A percentile compares a stretch with the other conserved stretches of the same genome.
Conservation (phyloP, 331 rosid species). For the Prunus yedoensis region DNA sequence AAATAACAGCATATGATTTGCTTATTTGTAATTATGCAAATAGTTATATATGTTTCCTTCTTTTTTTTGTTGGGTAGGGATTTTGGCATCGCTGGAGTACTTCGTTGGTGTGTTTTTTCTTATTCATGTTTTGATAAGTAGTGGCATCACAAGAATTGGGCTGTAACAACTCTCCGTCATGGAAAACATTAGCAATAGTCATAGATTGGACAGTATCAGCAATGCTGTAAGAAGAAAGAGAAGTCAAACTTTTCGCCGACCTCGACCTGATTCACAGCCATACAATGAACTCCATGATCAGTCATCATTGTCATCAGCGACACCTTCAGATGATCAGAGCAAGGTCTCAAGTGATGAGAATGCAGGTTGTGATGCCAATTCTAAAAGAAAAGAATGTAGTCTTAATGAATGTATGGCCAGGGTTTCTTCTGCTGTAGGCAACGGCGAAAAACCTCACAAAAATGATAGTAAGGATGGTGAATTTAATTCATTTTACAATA, state of each 20-base stretch:
- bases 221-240: slow-evolving; percentile 81
- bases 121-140: slow-evolving; percentile 12
- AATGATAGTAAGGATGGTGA: slow-evolving; percentile 53
- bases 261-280: slow-evolving; percentile 75
- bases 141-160: slow-evolving; percentile 20
- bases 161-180: slow-evolving; percentile 30
- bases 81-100: slow-evolving; percentile 12
- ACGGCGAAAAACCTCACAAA: slow-evolving; percentile 42
- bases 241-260: slow-evolving; percentile 78
- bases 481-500: slow-evolving; percentile 46
- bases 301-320: slow-evolving; percentile 56
- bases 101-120: slow-evolving; percentile 19
- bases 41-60: slow-evolving; percentile 25
- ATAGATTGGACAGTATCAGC: slow-evolving; percentile 52
- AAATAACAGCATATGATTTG: neutral
- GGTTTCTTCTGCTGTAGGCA: slow-evolving; percentile 36
- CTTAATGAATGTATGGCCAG: slow-evolving; percentile 58
- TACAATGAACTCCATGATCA: slow-evolving; percentile 51
- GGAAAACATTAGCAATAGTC: slow-evolving; percentile 58
- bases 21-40: neutral
- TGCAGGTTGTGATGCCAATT: slow-evolving; percentile 54
- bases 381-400: slow-evolving; percentile 69
- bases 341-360: slow-evolving; percentile 86
- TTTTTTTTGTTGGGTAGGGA: slow-evolving; percentile 27
- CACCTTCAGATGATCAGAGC: slow-evolving; percentile 69